phyloP scores from a whole-genome alignment of 75 land plant species.

The Pinus taeda region DNA sequence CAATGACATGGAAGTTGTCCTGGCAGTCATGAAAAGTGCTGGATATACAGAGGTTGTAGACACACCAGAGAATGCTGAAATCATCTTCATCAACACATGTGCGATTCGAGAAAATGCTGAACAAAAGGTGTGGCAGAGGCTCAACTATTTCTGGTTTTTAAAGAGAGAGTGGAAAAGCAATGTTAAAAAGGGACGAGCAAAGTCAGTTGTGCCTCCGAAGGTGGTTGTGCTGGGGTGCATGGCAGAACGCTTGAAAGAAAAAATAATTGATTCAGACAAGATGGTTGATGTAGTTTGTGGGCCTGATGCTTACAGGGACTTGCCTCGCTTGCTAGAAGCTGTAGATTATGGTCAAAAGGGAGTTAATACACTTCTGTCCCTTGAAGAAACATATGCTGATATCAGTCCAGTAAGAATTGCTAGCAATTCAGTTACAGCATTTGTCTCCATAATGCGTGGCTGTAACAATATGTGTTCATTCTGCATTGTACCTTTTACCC shows the following conservation, averaged over 20 bases:
- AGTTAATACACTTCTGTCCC: constrained; percentile 91
- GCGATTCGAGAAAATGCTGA: constrained; percentile 99
- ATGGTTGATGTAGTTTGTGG: constrained; percentile 99
- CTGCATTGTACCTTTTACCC: constrained; percentile 98
- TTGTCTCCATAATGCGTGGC: constrained; percentile 99
- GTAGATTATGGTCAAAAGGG: constrained; percentile 96
- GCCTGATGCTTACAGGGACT: constrained; percentile 94
- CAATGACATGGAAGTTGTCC: constrained; percentile 96
- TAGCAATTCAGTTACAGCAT: constrained; percentile 86
- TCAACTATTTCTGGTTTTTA: constrained; percentile 95
- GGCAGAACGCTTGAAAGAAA: constrained; percentile 98
- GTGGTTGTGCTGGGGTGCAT: constrained; percentile 98
- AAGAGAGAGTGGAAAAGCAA: constrained; percentile 79
- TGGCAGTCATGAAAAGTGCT: constrained; percentile 87
- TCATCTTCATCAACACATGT: constrained; percentile 97
- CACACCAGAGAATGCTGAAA: constrained; percentile 82
- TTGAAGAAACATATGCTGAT: constrained; percentile 99
- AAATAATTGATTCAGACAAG: constrained; percentile 93
- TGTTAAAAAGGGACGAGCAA: constrained; percentile 40
- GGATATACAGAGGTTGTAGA: constrained; percentile 79
- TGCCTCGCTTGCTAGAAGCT: constrained; percentile 77
- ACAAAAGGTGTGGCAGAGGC: constrained; percentile 96
- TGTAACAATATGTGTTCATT: constrained; percentile 99
- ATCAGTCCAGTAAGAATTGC: constrained; percentile 91
- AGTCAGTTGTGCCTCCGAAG: constrained; percentile 71